Conservation (phyloP, 352 stramenopile genomes). For the Globisporangium megalacanthum region DNA sequence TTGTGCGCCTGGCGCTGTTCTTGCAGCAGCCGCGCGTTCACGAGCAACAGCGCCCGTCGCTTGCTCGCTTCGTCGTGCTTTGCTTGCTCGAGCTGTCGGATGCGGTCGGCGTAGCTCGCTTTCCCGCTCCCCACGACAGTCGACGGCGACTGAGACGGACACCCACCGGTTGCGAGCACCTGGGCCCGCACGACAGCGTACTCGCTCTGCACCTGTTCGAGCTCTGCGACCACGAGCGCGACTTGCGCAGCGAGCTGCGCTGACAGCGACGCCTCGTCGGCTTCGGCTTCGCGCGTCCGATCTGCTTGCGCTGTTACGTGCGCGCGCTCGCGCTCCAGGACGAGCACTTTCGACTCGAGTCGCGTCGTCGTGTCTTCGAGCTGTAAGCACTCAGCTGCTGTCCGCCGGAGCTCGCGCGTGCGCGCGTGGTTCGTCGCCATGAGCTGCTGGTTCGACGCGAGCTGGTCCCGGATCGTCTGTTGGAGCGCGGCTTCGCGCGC, state of each 20-base stretch:
- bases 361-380: slow-evolving; percentile 29
- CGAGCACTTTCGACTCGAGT: slow-evolving; percentile 38
- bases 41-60: slow-evolving; percentile 51
- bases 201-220: slow-evolving; percentile 40
- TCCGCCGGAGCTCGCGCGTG: slow-evolving; percentile 30
- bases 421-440: slow-evolving; percentile 30
- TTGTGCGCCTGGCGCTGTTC: slow-evolving; percentile 54
- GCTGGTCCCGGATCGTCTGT: slow-evolving; percentile 28
- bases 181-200: slow-evolving; percentile 30
- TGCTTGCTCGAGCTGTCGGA: slow-evolving; percentile 45
- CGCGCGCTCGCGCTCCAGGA: slow-evolving; percentile 45
- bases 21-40: slow-evolving; percentile 64
- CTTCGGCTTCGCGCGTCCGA: slow-evolving; percentile 24
- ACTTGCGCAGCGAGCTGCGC: slow-evolving; percentile 40
- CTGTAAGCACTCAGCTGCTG: slow-evolving; percentile 11
- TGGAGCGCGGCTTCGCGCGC: slow-evolving; percentile 30
- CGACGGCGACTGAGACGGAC: too few relatives aligned
- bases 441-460: slow-evolving; percentile 38
- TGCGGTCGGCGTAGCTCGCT: slow-evolving; percentile 33
- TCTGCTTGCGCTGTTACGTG: slow-evolving; percentile 32
- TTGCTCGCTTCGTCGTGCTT: slow-evolving; percentile 44
- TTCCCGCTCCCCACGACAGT: slow-evolving; percentile 15
- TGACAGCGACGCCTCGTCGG: slow-evolving; percentile 23
- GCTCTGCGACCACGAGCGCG: slow-evolving; percentile 29
- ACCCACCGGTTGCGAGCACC: neutral